Evolutionary conservation across 2,329 filamentous ascomycete species (phyloP), one percentile per base, ranked within the genome.

Genomic region (Blumeriella jaapii): DNA sequence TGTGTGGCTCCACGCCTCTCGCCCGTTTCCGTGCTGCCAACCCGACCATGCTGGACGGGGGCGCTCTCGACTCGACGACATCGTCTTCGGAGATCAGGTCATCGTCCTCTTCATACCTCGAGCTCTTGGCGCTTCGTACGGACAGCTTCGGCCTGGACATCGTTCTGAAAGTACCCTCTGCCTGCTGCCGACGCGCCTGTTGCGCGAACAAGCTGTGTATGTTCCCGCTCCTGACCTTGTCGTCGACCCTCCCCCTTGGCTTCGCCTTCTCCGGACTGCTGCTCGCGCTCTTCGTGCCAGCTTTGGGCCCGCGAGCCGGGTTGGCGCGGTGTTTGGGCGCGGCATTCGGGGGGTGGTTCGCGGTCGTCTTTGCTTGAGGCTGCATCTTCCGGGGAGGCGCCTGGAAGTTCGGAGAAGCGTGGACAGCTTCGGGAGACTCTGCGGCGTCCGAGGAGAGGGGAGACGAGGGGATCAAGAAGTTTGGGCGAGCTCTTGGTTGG

Each of bases 141-240:
- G 20, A 60, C 53, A 13, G 61, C 61, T 37, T 52, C 32, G 38
- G 36, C 32, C 32, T 49, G 6, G 33, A 19, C 27, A 36, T 33
- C 24, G 29, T 28, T 23, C 39, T 35, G 31, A 18, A 43, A 15
- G 7, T 25, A 2, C 37, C 38, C 23, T 49, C 47, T 12, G 41
- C 39, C 31, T 54, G 42, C 34, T 57, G 55, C 24, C 62, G 64
- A 43, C 74, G 68, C 6, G 67, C 67, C 52, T 79, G 74, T 31
- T 65, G 74, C 12, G 72, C 74, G 46, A 79, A 79, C 12, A 78
- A 61, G 0, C 69, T 64, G 48, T 67, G 61, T 10, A 79, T 59
- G 46, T 78, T 68, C 3, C 63, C 71, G 5, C 67, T 68, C 42
- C 67, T 71, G 4, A 63, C 65, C 44, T 64, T 71, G 34, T 69